Conservation (phyloP, 2,329 filamentous ascomycete species). For the Aspergillus sp. region DNA sequence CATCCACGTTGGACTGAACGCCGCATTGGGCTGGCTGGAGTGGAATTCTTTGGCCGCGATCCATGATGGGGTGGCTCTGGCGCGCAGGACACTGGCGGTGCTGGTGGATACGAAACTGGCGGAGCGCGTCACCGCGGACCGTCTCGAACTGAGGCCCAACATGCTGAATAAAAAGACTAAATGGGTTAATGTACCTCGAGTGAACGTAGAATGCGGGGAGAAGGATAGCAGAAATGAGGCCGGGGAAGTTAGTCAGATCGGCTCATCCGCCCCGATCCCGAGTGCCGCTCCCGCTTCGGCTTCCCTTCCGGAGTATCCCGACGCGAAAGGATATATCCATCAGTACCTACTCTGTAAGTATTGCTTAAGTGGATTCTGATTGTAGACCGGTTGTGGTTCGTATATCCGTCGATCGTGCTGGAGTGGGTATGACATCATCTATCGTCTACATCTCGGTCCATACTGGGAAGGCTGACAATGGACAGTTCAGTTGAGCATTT, state of each 20-base stretch:
- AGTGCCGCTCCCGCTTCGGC: background rate
- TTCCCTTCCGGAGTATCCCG: background rate
- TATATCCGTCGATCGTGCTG: too few species aligned
- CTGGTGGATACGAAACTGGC: slow-evolving; percentile 17
- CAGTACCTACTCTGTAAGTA: too few species aligned
- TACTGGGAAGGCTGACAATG: too few species aligned
- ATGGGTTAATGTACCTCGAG: background rate
- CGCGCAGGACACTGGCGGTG: slow-evolving; percentile 8
- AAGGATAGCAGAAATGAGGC: background rate
- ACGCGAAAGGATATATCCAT: background rate
- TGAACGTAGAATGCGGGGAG: background rate
- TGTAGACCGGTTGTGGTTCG: too few species aligned
- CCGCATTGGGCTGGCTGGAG: slow-evolving; percentile 23
- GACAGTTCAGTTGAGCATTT: too few species aligned
- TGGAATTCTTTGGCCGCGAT: slow-evolving; percentile 26
- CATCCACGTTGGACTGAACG: slow-evolving; percentile 43
- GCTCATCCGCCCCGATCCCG: background rate
- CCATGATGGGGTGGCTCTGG: slow-evolving; percentile 5
- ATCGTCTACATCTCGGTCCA: too few species aligned
- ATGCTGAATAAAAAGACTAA: slow-evolving; percentile 8
- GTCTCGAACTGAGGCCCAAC: slow-evolving; percentile 19
- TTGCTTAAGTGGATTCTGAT: too few species aligned
- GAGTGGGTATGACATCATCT: too few species aligned
- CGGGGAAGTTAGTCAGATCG: background rate
- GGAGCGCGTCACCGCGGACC: slow-evolving; percentile 17